Percentiles rank a stretch among this genome's conserved stretches.
Evolutionary conservation across 257 asterid species (phyloP).

Genomic region (Salvia rosmarinus): DNA sequence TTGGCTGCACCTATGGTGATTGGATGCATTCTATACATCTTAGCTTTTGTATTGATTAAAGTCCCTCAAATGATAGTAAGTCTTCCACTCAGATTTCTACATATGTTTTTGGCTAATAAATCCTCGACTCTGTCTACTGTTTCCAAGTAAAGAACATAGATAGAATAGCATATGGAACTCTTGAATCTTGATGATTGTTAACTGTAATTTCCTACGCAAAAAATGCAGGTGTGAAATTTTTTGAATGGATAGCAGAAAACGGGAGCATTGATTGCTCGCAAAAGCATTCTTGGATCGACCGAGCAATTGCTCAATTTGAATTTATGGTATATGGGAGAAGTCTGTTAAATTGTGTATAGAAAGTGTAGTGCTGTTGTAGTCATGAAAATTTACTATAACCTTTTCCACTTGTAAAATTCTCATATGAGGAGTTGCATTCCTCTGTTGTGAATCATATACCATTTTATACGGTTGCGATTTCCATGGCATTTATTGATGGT

Average conservation of each 20-base stretch:
- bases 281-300: background rate
- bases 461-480: too few relatives aligned
- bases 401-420: too few relatives aligned
- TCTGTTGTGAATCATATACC: too few relatives aligned
- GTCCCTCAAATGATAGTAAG: slow-evolving; percentile 73
- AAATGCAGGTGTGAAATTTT: slow-evolving; percentile 41
- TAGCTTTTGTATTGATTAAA: slow-evolving; percentile 56
- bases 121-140: background rate
- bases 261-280: background rate
- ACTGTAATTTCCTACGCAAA: background rate
- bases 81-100: slow-evolving; percentile 5
- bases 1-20: slow-evolving; percentile 61
- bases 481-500: too few relatives aligned
- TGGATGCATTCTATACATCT: slow-evolving; percentile 61
- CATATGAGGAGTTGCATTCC: too few relatives aligned
- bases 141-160: background rate
- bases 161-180: background rate
- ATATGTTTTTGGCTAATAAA: background rate
- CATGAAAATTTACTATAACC: too few relatives aligned
- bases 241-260: background rate
- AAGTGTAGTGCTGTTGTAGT: too few relatives aligned
- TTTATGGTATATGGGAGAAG: too few relatives aligned
- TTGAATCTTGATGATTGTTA: background rate
- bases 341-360: too few relatives aligned
- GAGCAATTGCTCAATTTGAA: background rate